Percentiles rank a stretch among this genome's conserved stretches.
phyloP scores from a whole-genome alignment of 495 filamentous ascomycete genomes.

The Aeminium ludgeri region DNA sequence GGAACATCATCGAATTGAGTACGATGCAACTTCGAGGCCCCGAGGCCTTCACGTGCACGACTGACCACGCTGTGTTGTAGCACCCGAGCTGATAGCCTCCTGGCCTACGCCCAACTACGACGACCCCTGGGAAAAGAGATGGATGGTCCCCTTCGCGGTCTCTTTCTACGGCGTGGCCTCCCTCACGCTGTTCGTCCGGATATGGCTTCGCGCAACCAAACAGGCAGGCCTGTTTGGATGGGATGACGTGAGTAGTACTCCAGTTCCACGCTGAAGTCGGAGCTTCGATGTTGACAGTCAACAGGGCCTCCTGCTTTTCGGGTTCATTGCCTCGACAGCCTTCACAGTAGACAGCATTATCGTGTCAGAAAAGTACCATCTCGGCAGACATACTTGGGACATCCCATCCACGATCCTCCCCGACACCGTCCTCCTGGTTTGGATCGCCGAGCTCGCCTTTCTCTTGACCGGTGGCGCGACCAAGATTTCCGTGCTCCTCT shows the following conservation, averaged over 20 bases:
- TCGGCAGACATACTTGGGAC: conserved; percentile 22
- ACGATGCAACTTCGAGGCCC: background rate
- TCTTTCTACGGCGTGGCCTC: conserved; percentile 8
- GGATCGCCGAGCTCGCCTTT: conserved; percentile 19
- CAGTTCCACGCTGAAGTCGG: background rate
- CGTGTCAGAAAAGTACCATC: conserved; percentile 1
- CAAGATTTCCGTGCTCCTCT: conserved; percentile 20
- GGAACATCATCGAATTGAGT: too few species aligned
- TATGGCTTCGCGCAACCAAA: conserved; percentile 10
- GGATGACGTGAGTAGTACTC: conserved; percentile 8
- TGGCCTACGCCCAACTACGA: conserved; percentile 6
- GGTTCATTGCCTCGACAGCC: conserved; percentile 1
- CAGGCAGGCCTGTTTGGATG: conserved; percentile 10
- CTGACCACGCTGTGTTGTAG: background rate
- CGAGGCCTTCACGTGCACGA: background rate
- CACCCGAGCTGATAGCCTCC: background rate
- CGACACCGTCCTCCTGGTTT: conserved; percentile 11
- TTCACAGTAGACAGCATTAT: conserved; percentile 3
- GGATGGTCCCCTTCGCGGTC: conserved; percentile 7
- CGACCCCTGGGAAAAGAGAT: conserved; percentile 6
- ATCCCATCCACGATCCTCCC: conserved; percentile 3
- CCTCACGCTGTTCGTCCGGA: conserved; percentile 5
- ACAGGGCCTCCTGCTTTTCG: conserved; percentile 1
- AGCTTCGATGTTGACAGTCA: background rate
- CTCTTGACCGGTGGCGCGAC: conserved; percentile 15